Evolutionary conservation across 1,284 basidiomycete species (phyloP).

Genomic region (Marasmius fiardii): DNA sequence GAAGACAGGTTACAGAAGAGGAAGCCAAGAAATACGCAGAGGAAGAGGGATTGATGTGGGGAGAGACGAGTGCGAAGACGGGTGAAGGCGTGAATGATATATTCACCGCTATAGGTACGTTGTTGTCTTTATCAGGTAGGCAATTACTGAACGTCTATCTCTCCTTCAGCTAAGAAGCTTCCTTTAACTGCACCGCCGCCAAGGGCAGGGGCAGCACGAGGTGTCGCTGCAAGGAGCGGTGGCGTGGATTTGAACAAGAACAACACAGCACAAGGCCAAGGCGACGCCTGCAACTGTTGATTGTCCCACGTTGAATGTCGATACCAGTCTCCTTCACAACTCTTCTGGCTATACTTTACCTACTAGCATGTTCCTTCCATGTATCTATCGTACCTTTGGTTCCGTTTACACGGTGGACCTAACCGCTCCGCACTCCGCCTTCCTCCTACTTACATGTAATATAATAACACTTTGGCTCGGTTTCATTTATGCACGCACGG

Average conservation of each 20-base stretch:
- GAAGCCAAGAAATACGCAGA: slow-evolving; percentile 93
- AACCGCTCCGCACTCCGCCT: background rate
- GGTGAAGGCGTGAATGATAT: slow-evolving; percentile 89
- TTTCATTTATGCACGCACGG: background rate
- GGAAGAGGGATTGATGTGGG: slow-evolving; percentile 94
- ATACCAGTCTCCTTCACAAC: slow-evolving; percentile 1
- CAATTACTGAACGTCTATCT: slow-evolving; percentile 12
- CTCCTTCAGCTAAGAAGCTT: slow-evolving; percentile 69
- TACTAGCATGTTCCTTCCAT: background rate
- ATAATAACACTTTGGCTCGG: background rate
- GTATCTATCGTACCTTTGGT: background rate
- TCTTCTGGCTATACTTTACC: slow-evolving; percentile 8
- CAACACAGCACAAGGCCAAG: slow-evolving; percentile 41
- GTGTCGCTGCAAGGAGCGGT: slow-evolving; percentile 44
- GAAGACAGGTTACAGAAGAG: slow-evolving; percentile 79
- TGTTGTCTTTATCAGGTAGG: background rate
- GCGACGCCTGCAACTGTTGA: slow-evolving; percentile 77
- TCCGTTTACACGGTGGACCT: no score
- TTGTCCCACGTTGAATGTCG: background rate
- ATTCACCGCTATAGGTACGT: slow-evolving; percentile 83
- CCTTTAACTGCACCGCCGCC: slow-evolving; percentile 70
- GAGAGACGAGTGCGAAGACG: slow-evolving; percentile 93
- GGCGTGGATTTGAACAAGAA: slow-evolving; percentile 76
- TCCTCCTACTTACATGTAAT: background rate
- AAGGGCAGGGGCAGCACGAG: slow-evolving; percentile 48